phyloP scores from a whole-genome alignment of 495 filamentous ascomycete genomes.

The Tuber magnatum region DNA sequence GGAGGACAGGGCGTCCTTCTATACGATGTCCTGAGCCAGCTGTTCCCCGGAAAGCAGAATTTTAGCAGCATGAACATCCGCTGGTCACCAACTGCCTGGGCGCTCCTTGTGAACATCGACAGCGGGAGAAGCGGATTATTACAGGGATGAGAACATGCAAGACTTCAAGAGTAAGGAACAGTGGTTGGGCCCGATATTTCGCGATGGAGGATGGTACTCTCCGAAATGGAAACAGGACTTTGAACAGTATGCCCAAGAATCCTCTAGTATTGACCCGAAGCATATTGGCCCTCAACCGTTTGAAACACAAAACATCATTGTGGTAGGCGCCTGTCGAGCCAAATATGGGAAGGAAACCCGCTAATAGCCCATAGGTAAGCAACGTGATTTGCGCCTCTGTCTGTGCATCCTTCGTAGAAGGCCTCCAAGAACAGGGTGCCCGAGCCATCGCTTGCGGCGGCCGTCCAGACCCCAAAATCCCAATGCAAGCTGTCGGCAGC shows the following conservation, averaged over 20 bases:
- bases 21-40: slow-evolving; percentile 25
- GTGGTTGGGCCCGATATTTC: slow-evolving; percentile 18
- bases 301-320: slow-evolving; percentile 26
- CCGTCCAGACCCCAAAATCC: slow-evolving; percentile 16
- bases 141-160: slow-evolving; percentile 16
- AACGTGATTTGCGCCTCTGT: slow-evolving; percentile 30
- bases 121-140: slow-evolving; percentile 5
- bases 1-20: slow-evolving; percentile 30
- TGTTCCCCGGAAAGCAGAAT: slow-evolving; percentile 25
- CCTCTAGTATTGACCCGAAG: slow-evolving; percentile 17
- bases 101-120: slow-evolving; percentile 18
- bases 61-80: slow-evolving; percentile 27
- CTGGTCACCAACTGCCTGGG: slow-evolving; percentile 29
- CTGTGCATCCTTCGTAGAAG: slow-evolving; percentile 28
- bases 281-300: slow-evolving; percentile 17
- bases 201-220: slow-evolving; percentile 16
- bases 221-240: slow-evolving; percentile 29
- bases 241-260: slow-evolving; percentile 20
- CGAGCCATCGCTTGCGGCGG: slow-evolving; percentile 29
- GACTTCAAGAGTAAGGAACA: slow-evolving; percentile 20
- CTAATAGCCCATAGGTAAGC: slow-evolving; percentile 9
- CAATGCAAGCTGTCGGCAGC: slow-evolving; percentile 32
- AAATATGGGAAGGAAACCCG: background rate
- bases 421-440: slow-evolving; percentile 22
- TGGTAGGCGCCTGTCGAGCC: slow-evolving; percentile 5